Base-by-base conservation (phyloP, 345 rosid genomes). In the Eutrema heterophyllum region DNA sequence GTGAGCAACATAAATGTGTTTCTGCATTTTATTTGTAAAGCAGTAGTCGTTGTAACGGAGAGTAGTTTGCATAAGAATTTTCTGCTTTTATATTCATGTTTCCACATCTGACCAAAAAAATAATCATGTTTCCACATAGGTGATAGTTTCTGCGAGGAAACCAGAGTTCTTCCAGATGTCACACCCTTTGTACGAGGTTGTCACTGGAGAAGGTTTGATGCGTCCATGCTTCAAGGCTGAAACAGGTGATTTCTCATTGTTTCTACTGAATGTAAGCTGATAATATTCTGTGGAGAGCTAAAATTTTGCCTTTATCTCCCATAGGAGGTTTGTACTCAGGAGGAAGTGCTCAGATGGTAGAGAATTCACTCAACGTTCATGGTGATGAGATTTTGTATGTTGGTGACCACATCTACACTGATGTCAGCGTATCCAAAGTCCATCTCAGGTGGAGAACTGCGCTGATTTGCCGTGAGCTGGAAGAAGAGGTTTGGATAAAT, bases 121-220 rank as follows among this genome's bases (percentile, higher is more conserved):
- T 21, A 24, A 26, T 13, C 11, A 13, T 53, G 57, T 13, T 53
- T n/a, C 43, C 26, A 56, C 29, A 57, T 16, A 57, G 62, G 62
- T 57, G 32, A 59, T 59, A 59, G 91, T 93, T 49, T 93, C 98
- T 24, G 96, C 98, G 15, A 91, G 97, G 82, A 93, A 93, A 84
- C 97, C 98, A 32, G 98, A 93, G 83, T 93, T 93, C 86, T 93
- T 93, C 81, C 98, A 93, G 84, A 93, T 83, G 92, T 88, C 97
- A 51, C 98, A 91, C 77, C 98, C 98, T 39, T 60, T 93, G 62
- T 89, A 93, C 38, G 98, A 93, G 79, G 97, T 93, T 79, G 97
- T 93, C 80, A 93, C 96, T 0, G 96, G 91, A 51, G 98, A 91
- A 77, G 97, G 97, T 57, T 83, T 93, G 66, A 88, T 93, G 98